Evolutionary conservation across 2,329 filamentous ascomycete species (phyloP).

Genomic region (Trichothecium roseum): DNA sequence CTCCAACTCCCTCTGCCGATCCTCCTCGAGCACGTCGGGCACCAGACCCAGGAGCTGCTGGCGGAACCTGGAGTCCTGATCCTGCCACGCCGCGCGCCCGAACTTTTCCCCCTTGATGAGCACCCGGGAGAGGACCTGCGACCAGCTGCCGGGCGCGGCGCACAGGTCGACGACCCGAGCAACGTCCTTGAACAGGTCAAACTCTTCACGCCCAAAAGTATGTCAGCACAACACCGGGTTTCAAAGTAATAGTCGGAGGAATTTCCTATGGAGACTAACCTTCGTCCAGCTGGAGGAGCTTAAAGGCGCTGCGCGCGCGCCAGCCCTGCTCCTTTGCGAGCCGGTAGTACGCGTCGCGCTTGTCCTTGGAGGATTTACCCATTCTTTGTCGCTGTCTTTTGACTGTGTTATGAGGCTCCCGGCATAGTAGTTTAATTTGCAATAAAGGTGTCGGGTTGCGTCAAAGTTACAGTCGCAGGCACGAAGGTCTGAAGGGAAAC

Average conservation of each 20-base stretch:
- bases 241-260: no score
- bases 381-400: no score
- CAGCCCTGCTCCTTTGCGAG: slow-evolving; percentile 98
- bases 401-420: no score
- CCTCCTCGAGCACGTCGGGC: slow-evolving; percentile 16
- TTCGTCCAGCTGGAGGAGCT: slow-evolving; percentile 89
- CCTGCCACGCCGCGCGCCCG: slow-evolving; percentile 76
- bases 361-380: slow-evolving; percentile 98
- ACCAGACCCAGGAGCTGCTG: slow-evolving; percentile 49
- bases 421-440: no score
- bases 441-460: no score
- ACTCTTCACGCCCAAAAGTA: slow-evolving; percentile 63
- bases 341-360: slow-evolving; percentile 94
- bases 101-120: slow-evolving; percentile 91
- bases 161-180: slow-evolving; percentile 92
- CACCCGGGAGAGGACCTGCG: slow-evolving; percentile 86
- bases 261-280: slow-evolving; percentile 38
- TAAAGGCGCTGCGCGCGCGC: slow-evolving; percentile 93
- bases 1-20: slow-evolving; percentile 9
- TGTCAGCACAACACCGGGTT: no score
- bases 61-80: slow-evolving; percentile 60
- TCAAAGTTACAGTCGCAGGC: no score
- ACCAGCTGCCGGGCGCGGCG: slow-evolving; percentile 94
- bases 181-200: slow-evolving; percentile 84
- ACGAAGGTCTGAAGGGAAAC: no score